A percentile compares a stretch with the other conserved stretches of the same genome.
Evolutionary conservation across 2,329 filamentous ascomycete species (phyloP).

Genomic region (Onygenales sp.): DNA sequence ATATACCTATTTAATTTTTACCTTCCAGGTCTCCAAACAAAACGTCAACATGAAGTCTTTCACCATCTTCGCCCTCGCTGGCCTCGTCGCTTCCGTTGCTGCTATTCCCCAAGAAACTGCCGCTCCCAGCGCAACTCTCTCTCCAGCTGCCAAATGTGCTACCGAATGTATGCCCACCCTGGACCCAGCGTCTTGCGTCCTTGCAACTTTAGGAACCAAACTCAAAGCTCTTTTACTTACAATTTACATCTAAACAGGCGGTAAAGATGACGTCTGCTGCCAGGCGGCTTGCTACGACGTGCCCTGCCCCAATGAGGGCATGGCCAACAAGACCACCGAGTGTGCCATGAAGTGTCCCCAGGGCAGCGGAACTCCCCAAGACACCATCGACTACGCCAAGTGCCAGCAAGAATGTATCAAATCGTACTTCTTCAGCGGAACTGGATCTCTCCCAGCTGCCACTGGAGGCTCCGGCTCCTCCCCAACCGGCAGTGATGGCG

Average conservation of each 20-base stretch:
- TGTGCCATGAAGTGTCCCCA: conserved; percentile 46
- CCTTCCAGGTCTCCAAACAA: not conserved
- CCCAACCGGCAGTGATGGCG: conserved; percentile 12
- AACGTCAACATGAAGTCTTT: conserved; percentile 30
- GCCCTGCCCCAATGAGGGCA: conserved; percentile 42
- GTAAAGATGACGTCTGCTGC: conserved; percentile 40
- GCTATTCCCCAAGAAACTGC: conserved; percentile 29
- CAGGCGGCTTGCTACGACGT: conserved; percentile 41
- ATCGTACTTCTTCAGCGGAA: conserved; percentile 37
- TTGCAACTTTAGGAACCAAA: not conserved
- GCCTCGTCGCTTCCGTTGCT: conserved; percentile 36
- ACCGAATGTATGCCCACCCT: conserved; percentile 24
- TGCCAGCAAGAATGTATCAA: conserved; percentile 43
- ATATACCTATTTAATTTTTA: not conserved
- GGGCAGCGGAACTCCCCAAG: conserved; percentile 39
- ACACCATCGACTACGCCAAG: conserved; percentile 36
- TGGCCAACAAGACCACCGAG: conserved; percentile 42
- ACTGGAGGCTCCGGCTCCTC: conserved; percentile 11
- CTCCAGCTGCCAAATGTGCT: conserved; percentile 26
- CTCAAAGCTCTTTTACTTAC: not conserved
- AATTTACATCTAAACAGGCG: conserved; percentile 22
- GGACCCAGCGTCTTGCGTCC: not conserved
- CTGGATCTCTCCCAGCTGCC: conserved; percentile 4
- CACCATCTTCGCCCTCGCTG: conserved; percentile 33
- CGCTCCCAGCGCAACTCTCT: conserved; percentile 23